Base-by-base conservation (phyloP, 2,329 filamentous ascomycete genomes). In the Cadophora gregata region DNA sequence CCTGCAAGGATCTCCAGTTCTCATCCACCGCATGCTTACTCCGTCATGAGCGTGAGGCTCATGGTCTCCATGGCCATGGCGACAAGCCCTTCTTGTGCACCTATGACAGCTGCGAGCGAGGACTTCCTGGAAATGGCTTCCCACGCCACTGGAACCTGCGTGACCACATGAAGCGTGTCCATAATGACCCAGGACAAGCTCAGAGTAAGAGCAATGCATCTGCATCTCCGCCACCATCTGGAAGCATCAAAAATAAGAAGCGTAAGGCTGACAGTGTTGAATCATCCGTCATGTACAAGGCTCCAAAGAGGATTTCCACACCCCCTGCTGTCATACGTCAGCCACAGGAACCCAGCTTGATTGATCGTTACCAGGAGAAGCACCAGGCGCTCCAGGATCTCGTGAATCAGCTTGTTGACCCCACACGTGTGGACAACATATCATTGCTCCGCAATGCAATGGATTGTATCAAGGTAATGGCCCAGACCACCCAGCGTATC, bases 111-210 rank as follows among this genome's bases (percentile, higher is more conserved):
- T 98, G 95, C 76, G 93, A 97, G 76, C 90, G 95, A 71, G 89
- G 93, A 66, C 83, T 90, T 38, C 83, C 87, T 27, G 93, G 93
- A 74, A 93, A 95, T 78, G 95, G 95, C 74, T 98, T 98, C 77
- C 95, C 94, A 45, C 90, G 95, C 74, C 90, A 94, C 75, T 98
- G 96, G 93, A 98, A 98, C 81, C 86, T 97, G 63, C 90, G 91
- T 79, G 95, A 98, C 81, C 95, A 98, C 84, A 97, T 97, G 94
- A 93, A 93, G 81, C 90, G 95, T 69, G 94, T 97, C 8, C 95
- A 98, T 82, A 89, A 89, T 69, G 73, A 77, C 61, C 68, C 73
- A 60, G 71, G 73, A 67, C 69, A 71, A 27, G 58, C 72, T 51
- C 69, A 70, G 29, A 58, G 71, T 56, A 74, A 73, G 60, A 72